Evolutionary conservation across 2,329 filamentous ascomycete genomes (phyloP), one percentile per base, ranked within the genome.

Genomic region (Sporothrix sp.): DNA sequence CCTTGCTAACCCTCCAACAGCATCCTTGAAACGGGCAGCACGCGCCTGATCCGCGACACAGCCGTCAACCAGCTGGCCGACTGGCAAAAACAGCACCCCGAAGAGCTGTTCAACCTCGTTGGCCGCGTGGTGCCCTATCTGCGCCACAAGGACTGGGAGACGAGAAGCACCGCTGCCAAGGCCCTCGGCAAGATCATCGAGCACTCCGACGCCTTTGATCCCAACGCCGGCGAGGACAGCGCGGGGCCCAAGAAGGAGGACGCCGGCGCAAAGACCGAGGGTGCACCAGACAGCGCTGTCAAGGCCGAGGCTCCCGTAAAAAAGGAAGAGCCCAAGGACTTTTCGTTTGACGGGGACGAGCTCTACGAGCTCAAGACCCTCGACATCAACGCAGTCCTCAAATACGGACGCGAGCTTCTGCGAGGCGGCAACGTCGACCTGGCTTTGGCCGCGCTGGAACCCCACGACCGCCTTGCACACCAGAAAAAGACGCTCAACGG

Each of bases 31-130:
- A 97, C 93, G 52, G 93, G 93, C 60, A 97, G 91, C 70, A 98
- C 93, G 54, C 84, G 85, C 64, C 76, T 98, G 58, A 97, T 98
- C 64, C 84, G 94, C 59, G 95, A 96, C 64, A 98, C 93, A 56
- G 94, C 93, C 56, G 93, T 95, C 55, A 89, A 94, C 63, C 93
- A 98, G 70, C 78, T 98, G 56, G 93, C 90, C 55, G 93, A 98
- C 69, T 93, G 95, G 67, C 94, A 98, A 69, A 97, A 96, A 65
- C 87, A 93, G 66, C 93, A 97, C 61, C 93, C 93, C 0, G 91
- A 98, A 69, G 94, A 98, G 66, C 74, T 98, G 1, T 97, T 97
- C 70, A 96, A 97, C 63, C 77, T 98, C 7, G 76, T 98, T 11
- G 91, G 88, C 27, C 79, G 91, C 54, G 90, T 98, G 28, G 83